Percentiles rank a stretch among this genome's conserved stretches.
Evolutionary conservation across 2,329 filamentous ascomycete genomes (phyloP).

Genomic region (Nemania diffusa): DNA sequence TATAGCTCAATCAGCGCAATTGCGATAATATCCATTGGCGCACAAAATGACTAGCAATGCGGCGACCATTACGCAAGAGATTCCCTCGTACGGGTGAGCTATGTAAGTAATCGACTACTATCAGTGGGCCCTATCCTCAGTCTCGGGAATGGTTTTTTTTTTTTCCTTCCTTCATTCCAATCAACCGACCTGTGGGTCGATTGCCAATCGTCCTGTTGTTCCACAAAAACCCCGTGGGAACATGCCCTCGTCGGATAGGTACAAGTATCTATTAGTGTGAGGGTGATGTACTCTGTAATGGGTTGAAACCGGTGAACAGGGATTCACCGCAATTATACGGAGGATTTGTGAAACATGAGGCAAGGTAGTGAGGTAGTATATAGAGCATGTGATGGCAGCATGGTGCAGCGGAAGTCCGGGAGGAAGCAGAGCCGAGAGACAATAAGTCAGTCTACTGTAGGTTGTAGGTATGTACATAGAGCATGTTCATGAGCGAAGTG

Average conservation of each 20-base stretch:
- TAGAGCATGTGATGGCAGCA: constrained; percentile 1
- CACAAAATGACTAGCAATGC: background rate
- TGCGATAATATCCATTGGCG: constrained; percentile 21
- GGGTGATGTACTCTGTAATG: no score
- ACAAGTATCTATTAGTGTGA: no score
- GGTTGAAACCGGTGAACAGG: constrained; percentile 27
- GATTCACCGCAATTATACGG: constrained; percentile 6
- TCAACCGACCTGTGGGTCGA: background rate
- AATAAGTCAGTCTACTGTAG: background rate
- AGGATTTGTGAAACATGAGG: constrained; percentile 11
- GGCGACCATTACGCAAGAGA: constrained; percentile 4
- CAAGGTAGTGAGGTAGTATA: background rate
- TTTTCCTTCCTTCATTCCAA: background rate
- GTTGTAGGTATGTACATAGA: background rate
- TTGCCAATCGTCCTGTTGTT: background rate
- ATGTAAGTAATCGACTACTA: background rate
- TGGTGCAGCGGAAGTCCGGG: background rate
- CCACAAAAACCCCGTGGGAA: constrained; percentile 11
- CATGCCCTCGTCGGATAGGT: background rate
- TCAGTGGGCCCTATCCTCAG: constrained; percentile 15
- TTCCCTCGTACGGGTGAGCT: background rate
- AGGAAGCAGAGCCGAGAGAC: constrained; percentile 8
- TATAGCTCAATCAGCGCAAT: background rate
- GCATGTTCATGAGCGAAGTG: background rate
- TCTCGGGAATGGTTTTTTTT: constrained; percentile 8